Evolutionary conservation across 2,329 filamentous ascomycete genomes (phyloP), one percentile per base, ranked within the genome.

Genomic region (Malbranchea zuffiana): DNA sequence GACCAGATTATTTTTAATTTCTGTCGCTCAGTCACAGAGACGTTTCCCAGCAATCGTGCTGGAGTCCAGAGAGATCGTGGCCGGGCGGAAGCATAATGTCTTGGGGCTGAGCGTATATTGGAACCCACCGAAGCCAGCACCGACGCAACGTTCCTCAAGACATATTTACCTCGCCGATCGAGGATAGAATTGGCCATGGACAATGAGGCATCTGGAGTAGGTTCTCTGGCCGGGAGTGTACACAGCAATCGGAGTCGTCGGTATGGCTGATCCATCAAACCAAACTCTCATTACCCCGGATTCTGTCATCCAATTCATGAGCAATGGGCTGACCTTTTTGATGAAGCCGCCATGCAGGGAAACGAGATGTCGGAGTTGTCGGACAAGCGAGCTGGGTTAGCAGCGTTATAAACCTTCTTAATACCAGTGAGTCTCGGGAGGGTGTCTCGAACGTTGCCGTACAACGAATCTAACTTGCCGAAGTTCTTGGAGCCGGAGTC

Each of bases 361-460:
- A 80, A 51, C 86, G 86, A 63, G 76, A 82, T 59, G 73, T 70
- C 39, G 80, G 80, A 34, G 55, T 62, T 27, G 61, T 61, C 42
- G 87, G 90, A 37, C 75, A 87, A 54, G 90, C 90, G 49, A 82
- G 83, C 49, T 93, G 83, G 76, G 60, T 80, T 37, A 94, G 86
- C 65, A 94, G 87, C 57, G 81, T 90, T 47, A 81, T 96, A 63
- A 98, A 98, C 59, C 69, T 98, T 46, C 71, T 96, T 46, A 98
- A 98, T 61, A 98, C 90, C 12, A 98, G 84, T 90, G 43, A 57
- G 60, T 54, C 26, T 15, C 5, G 17, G 21, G 21, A 16, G 32
- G 71, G 41, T 75, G 51, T 27, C 32, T 27, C 16, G 35, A 21
- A 23, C 28, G 20, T 38, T 33, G 15, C 36, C 13, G 12, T 15